phyloP scores from a whole-genome alignment of 257 asterid genomes.

The Buddleja alternifolia region DNA sequence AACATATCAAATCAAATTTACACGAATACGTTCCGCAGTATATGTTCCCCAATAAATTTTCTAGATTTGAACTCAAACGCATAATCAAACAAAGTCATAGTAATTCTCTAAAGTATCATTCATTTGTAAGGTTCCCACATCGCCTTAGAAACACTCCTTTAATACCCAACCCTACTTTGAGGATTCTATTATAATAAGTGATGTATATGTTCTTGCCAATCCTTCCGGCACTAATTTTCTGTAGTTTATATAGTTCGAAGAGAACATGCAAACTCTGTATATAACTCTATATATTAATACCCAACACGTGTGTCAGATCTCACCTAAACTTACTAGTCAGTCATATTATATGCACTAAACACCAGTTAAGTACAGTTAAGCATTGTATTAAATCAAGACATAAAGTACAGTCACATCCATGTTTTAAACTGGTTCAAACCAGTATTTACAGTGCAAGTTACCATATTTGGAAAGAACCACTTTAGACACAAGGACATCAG shows the following conservation, averaged over 20 bases:
- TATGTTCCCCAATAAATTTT: too few species aligned
- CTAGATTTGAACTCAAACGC: too few species aligned
- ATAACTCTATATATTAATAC: background rate
- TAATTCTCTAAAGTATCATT: background rate
- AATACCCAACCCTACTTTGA: conserved; percentile 39
- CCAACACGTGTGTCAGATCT: conserved; percentile 36
- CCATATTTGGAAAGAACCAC: conserved; percentile 47
- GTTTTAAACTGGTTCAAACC: conserved; percentile 27
- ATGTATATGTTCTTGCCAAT: background rate
- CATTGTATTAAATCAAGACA: conserved; percentile 36
- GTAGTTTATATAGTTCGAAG: conserved; percentile 1
- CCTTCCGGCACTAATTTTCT: too few species aligned
- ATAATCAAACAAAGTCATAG: too few species aligned
- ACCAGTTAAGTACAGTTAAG: conserved; percentile 39
- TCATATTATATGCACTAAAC: conserved; percentile 26
- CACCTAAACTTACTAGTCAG: background rate
- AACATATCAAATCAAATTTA: too few species aligned
- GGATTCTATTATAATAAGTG: conserved; percentile 4
- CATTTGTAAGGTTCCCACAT: conserved; percentile 14
- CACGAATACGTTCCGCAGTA: too few species aligned
- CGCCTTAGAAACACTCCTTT: background rate
- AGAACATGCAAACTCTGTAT: conserved; percentile 12
- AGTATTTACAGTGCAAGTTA: conserved; percentile 35
- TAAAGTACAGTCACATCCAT: conserved; percentile 40
- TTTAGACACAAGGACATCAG: conserved; percentile 34